Percentiles rank a stretch among this genome's conserved stretches.
These are phyloP conservation scores for Trichaptum fuscoviolaceum DNA, from an alignment of 768 basidiomycete species.

Conservation along the genomic window DNA sequence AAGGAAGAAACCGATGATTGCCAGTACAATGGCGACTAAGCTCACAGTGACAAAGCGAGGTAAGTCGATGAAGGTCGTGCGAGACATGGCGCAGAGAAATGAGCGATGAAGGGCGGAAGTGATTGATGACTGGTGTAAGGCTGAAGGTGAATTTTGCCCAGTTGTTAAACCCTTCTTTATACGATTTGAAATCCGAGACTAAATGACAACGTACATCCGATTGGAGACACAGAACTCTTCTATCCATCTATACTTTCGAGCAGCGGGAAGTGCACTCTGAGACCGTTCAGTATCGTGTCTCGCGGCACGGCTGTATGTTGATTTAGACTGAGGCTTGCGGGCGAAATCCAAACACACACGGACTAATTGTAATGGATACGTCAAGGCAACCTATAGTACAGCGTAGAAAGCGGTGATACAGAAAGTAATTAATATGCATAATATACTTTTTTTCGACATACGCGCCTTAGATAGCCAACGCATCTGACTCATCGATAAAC, in stretches of 20 bases:
- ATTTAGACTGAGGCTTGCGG: background rate
- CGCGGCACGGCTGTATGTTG: background rate
- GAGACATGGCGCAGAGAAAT: background rate
- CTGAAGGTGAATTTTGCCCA: too few species aligned
- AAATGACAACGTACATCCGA: background rate
- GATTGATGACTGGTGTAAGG: background rate
- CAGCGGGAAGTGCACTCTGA: background rate
- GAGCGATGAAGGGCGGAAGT: background rate
- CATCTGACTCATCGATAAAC: slow-evolving; percentile 40
- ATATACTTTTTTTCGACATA: background rate
- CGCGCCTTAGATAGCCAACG: background rate
- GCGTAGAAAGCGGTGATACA: background rate
- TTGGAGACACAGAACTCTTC: background rate
- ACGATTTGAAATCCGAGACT: background rate
- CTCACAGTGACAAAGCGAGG: background rate
- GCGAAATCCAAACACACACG: background rate
- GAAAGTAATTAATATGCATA: background rate
- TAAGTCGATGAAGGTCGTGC: background rate
- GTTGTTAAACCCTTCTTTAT: background rate
- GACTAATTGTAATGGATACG: background rate
- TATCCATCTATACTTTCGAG: background rate
- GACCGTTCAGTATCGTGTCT: background rate
- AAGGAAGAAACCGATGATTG: background rate
- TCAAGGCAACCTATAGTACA: background rate
- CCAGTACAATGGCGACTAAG: background rate